Evolutionary conservation across 2,329 filamentous ascomycete species (phyloP).

Genomic region (Aspergillus phoenicis): DNA sequence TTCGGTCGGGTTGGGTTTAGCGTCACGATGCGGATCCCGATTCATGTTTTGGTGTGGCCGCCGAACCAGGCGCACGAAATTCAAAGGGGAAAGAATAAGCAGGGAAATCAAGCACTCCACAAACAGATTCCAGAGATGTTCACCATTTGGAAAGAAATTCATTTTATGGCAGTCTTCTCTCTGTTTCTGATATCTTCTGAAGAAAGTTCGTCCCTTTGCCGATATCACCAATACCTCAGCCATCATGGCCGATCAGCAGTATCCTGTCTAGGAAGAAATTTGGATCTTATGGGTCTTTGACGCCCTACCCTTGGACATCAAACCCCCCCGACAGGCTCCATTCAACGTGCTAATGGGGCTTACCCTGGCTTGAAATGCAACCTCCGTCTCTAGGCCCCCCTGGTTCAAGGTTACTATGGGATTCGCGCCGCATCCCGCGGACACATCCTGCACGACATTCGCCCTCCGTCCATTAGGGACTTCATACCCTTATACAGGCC

Average conservation of each 20-base stretch:
- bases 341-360: constrained; percentile 9
- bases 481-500: constrained; percentile 10
- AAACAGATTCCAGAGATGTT: neutral
- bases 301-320: neutral
- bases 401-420: constrained; percentile 27
- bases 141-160: neutral
- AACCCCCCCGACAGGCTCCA: neutral
- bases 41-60: neutral
- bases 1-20: neutral
- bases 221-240: neutral
- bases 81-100: neutral
- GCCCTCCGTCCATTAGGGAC: constrained; percentile 17
- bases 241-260: neutral
- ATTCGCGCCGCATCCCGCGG: constrained; percentile 26
- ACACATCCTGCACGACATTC: constrained; percentile 27
- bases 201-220: neutral
- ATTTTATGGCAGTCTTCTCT: neutral
- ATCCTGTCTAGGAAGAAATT: neutral
- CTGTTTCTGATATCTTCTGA: neutral
- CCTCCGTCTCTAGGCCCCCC: constrained; percentile 17
- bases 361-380: constrained; percentile 22
- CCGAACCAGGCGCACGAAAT: neutral
- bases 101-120: neutral
- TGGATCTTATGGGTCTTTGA: neutral
- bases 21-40: neutral